Base-by-base conservation (phyloP, 352 stramenopile genomes). In the Globisporangium recalcitrans region DNA sequence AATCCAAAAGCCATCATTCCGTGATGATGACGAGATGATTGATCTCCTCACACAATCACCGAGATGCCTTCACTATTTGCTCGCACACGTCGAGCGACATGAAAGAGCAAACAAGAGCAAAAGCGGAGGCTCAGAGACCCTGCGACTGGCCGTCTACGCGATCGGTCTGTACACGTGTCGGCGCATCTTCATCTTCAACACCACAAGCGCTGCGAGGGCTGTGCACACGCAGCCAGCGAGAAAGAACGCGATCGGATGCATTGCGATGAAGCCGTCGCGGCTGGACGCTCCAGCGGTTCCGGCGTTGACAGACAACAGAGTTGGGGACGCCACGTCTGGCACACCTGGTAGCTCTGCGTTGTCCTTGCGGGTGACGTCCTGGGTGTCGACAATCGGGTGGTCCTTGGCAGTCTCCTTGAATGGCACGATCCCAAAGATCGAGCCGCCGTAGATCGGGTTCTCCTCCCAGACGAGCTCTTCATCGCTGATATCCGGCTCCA, bases 301-400 rank as follows among this genome's bases (percentile, higher is more conserved):
- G n/a, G 48, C 69, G 9, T 29, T 53, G 11, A 75, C 55, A 1
- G 59, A 46, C 19, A n/a, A 54, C 54, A 34, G 42, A 26, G 51
- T 40, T 46, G 38, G 13, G 7, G 26, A 36, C 24, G 26, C 5
- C 14, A 54, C 16, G 14, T 8, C 16, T 14, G 36, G n/a, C 19
- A 42, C 19, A 4, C 13, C 36, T n/a, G 36, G 6, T 5, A 42
- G 36, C 13, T 42, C 36, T 42, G 36, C 13, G 36, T n/a, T 42
- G 8, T 72, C 72, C 10, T 78, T 67, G 65, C 81, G 73, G 13
- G 90, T 98, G 71, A 93, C 62, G 56, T 90, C 72, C 29, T 74
- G 76, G 64, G 96, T 85, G 69, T 97, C 80, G 88, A 96, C 78
- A 29, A 99, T 90, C 34, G 92, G 91, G 38, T 97, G 77, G 4